Percentiles rank a stretch among this genome's conserved stretches.
phyloP scores from a whole-genome alignment of 495 filamentous ascomycete genomes.

The Oidiodendron maius region DNA sequence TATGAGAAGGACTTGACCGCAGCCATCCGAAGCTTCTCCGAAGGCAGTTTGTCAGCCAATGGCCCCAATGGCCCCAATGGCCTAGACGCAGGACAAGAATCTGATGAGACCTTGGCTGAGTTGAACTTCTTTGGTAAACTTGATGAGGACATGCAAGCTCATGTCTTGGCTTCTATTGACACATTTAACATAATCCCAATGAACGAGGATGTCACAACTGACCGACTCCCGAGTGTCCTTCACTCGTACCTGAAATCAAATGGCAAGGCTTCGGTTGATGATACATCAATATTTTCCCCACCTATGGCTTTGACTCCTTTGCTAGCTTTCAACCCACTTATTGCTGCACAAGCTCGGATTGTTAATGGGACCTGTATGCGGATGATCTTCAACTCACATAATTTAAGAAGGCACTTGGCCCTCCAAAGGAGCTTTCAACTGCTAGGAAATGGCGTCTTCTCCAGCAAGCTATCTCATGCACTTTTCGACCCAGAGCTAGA shows the following conservation, averaged over 20 bases:
- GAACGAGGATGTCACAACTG: background rate
- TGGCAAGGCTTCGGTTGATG: background rate
- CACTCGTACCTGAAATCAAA: slow-evolving; percentile 7
- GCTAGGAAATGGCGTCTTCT: slow-evolving; percentile 77
- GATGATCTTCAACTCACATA: slow-evolving; percentile 70
- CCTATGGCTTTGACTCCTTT: slow-evolving; percentile 65
- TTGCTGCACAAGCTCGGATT: slow-evolving; percentile 67
- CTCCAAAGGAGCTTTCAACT: slow-evolving; percentile 78
- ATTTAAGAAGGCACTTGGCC: slow-evolving; percentile 66
- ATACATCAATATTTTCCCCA: slow-evolving; percentile 43
- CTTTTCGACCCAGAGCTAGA: slow-evolving; percentile 84
- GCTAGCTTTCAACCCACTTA: slow-evolving; percentile 69
- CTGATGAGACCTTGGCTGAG: slow-evolving; percentile 18
- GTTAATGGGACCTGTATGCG: slow-evolving; percentile 74
- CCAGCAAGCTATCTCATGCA: slow-evolving; percentile 69
- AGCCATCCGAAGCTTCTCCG: slow-evolving; percentile 27
- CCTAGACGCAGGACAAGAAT: background rate
- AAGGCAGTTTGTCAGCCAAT: no score
- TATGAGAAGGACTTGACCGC: slow-evolving; percentile 53
- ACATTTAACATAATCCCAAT: slow-evolving; percentile 30
- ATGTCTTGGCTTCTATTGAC: slow-evolving; percentile 43
- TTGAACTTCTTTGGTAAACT: slow-evolving; percentile 41
- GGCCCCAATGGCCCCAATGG: background rate
- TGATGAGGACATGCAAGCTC: slow-evolving; percentile 39
- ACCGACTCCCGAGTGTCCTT: slow-evolving; percentile 9